These are phyloP conservation scores for Ambrosia trifida DNA, from an alignment of 129 eudicot species.

Conservation along the genomic window DNA sequence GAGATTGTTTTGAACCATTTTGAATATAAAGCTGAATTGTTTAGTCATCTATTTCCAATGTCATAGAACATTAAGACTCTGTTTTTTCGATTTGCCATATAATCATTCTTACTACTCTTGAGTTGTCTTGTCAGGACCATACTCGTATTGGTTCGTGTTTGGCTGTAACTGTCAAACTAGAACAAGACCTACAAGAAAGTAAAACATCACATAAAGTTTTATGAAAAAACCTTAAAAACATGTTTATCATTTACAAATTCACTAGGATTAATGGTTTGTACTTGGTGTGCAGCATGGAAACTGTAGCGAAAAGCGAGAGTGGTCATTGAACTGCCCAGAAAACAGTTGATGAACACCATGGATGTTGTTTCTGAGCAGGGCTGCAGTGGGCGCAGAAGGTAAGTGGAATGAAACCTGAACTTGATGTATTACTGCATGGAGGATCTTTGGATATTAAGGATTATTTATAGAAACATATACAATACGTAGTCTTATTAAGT, in stretches of 20 bases:
- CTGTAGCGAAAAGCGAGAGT: constrained; percentile 15
- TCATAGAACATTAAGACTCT: too few species aligned
- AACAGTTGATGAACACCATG: constrained; percentile 24
- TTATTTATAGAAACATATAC: constrained; percentile 27
- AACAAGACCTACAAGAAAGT: background rate
- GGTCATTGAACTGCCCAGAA: constrained; percentile 7
- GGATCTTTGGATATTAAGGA: constrained; percentile 24
- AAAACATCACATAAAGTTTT: background rate
- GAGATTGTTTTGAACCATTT: background rate
- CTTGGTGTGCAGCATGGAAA: constrained; percentile 39
- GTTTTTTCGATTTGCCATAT: background rate
- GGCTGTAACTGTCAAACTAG: background rate
- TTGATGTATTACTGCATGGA: constrained; percentile 35
- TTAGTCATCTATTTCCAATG: background rate
- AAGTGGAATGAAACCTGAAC: constrained; percentile 24
- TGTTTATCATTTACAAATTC: background rate
- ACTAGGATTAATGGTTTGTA: background rate
- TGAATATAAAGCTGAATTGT: background rate
- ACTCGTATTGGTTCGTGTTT: background rate
- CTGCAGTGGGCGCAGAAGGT: constrained; percentile 8
- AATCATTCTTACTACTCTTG: background rate
- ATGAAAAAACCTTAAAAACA: background rate
- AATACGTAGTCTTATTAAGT: constrained; percentile 19
- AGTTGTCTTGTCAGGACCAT: background rate
- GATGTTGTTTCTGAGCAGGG: constrained; percentile 18